phyloP scores from a whole-genome alignment of 1,284 basidiomycete genomes.

The Inonotus obliquus region DNA sequence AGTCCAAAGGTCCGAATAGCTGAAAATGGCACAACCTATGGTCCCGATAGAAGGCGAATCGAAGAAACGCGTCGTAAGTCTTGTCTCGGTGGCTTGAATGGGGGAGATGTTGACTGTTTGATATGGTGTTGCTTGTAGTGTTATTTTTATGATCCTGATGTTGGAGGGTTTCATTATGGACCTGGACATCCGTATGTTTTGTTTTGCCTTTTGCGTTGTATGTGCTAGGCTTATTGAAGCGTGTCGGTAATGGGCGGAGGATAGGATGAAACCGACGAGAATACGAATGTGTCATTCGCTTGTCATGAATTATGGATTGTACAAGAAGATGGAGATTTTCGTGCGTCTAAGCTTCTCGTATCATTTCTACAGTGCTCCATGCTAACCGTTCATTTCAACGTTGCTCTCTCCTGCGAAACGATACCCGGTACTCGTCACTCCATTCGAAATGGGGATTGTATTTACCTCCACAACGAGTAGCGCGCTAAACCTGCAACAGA shows the following conservation, averaged over 20 bases:
- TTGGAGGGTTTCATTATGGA: conserved; percentile 98
- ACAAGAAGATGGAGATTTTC: conserved; percentile 97
- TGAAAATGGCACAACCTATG: conserved; percentile 48
- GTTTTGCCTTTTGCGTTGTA: conserved; percentile 33
- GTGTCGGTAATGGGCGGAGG: conserved; percentile 10
- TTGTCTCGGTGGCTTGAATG: conserved; percentile 49
- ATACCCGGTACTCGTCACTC: too few relatives aligned
- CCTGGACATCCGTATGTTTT: conserved; percentile 77
- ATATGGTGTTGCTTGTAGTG: conserved; percentile 48
- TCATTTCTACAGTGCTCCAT: background rate
- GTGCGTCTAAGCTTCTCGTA: conserved; percentile 43
- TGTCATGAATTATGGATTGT: conserved; percentile 98
- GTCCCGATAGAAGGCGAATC: conserved; percentile 72
- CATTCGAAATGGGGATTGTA: too few relatives aligned
- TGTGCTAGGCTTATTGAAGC: background rate
- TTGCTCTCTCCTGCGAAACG: background rate
- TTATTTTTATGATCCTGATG: conserved; percentile 98
- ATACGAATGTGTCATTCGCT: conserved; percentile 99
- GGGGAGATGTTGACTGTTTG: background rate
- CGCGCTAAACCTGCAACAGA: conserved; percentile 99
- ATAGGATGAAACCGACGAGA: conserved; percentile 91
- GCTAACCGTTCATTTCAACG: background rate
- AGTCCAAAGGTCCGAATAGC: background rate
- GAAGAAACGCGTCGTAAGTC: conserved; percentile 82
- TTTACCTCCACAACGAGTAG: too few relatives aligned